Evolutionary conservation across 495 filamentous ascomycete species (phyloP).

Genomic region (Aspergillus olivimuriae): DNA sequence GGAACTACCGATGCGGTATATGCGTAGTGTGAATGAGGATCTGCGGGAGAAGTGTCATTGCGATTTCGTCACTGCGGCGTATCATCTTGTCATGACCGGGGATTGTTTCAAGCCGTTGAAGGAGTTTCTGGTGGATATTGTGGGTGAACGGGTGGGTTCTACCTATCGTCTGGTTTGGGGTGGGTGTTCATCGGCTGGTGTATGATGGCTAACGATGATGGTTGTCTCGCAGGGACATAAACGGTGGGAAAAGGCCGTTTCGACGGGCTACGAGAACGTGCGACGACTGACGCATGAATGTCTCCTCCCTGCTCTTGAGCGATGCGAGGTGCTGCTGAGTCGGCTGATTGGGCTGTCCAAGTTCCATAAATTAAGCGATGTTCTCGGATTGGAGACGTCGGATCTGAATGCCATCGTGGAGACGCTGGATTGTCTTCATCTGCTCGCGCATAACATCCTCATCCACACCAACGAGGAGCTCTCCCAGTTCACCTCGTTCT

Average conservation of each 20-base stretch:
- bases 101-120: slow-evolving; percentile 67
- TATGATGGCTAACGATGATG: no score
- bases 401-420: slow-evolving; percentile 57
- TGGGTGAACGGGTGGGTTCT: slow-evolving; percentile 72
- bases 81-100: slow-evolving; percentile 81
- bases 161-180: no score
- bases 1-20: slow-evolving; percentile 70
- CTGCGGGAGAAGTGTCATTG: slow-evolving; percentile 50
- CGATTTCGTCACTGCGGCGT: slow-evolving; percentile 68
- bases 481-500: slow-evolving; percentile 70
- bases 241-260: slow-evolving; percentile 86
- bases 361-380: slow-evolving; percentile 63
- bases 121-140: slow-evolving; percentile 85
- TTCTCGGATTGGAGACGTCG: slow-evolving; percentile 56
- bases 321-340: slow-evolving; percentile 74
- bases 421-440: slow-evolving; percentile 63
- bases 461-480: slow-evolving; percentile 69
- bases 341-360: slow-evolving; percentile 79
- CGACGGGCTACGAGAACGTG: slow-evolving; percentile 68
- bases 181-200: no score
- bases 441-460: slow-evolving; percentile 70
- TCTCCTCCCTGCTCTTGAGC: slow-evolving; percentile 78
- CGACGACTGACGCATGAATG: slow-evolving; percentile 76
- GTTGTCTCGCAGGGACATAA: slow-evolving; percentile 69
- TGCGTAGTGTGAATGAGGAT: slow-evolving; percentile 66